Conservation (phyloP, 352 stramenopile genomes). For the Globisporangium splendens region DNA sequence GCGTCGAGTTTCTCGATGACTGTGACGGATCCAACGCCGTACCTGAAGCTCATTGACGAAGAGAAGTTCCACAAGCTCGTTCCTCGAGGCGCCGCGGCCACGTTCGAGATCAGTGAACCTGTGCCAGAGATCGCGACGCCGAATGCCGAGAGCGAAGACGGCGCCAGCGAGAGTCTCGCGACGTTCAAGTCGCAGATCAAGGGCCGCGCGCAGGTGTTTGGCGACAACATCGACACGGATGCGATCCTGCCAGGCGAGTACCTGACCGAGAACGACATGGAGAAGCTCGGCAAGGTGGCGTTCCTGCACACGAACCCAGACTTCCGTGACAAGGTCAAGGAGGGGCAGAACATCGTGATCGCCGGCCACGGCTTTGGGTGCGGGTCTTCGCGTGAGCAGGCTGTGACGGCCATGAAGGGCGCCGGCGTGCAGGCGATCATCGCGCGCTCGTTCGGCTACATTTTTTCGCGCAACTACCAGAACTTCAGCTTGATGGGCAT, state of each 20-base stretch:
- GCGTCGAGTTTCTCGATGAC: constrained; percentile 83
- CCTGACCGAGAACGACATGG: constrained; percentile 83
- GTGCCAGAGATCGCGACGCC: constrained; percentile 43
- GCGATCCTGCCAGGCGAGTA: constrained; percentile 83
- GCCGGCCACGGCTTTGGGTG: constrained; percentile 81
- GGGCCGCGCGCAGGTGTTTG: constrained; percentile 76
- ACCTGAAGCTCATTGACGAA: constrained; percentile 68
- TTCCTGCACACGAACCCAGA: constrained; percentile 86
- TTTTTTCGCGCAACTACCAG: constrained; percentile 87
- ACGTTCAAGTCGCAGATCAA: constrained; percentile 54
- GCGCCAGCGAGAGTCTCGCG: constrained; percentile 23
- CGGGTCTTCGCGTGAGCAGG: constrained; percentile 82
- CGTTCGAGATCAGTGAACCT: constrained; percentile 44
- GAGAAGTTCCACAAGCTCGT: constrained; percentile 63
- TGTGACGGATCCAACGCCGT: constrained; percentile 72
- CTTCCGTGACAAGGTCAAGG: constrained; percentile 76
- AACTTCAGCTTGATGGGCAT: constrained; percentile 85
- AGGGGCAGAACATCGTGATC: constrained; percentile 75
- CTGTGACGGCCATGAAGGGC: constrained; percentile 77
- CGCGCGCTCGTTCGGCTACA: constrained; percentile 83
- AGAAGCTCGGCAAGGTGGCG: constrained; percentile 77
- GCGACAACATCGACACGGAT: constrained; percentile 89
- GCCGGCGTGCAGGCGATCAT: constrained; percentile 80
- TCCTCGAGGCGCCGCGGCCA: constrained; percentile 38
- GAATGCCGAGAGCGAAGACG: constrained; percentile 15